phyloP scores from a whole-genome alignment of 192 early-diverging fungal species.

The Hyaloraphidium curvatum region DNA sequence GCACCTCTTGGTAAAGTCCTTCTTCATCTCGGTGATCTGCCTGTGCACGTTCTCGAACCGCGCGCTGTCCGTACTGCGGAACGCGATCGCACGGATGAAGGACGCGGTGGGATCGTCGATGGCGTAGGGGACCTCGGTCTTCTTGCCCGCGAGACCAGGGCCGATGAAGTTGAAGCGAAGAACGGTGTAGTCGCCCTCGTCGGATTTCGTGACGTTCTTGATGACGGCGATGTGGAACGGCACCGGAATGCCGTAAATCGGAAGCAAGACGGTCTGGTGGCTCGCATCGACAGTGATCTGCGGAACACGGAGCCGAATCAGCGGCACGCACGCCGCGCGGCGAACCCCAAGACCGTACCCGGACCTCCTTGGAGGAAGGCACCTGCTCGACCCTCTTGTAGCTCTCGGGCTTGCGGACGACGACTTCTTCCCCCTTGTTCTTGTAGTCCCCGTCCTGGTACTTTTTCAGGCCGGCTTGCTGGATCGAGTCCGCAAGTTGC shows the following conservation, averaged over 20 bases:
- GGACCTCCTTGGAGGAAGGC: constrained; percentile 42
- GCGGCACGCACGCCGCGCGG: neutral
- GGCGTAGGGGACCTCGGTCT: constrained; percentile 58
- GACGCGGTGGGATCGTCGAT: constrained; percentile 73
- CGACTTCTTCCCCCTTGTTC: constrained; percentile 38
- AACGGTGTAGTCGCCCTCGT: constrained; percentile 78
- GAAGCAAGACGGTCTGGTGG: constrained; percentile 73
- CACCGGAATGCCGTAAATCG: constrained; percentile 87
- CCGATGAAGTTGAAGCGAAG: constrained; percentile 90
- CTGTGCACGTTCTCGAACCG: constrained; percentile 70
- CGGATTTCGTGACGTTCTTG: constrained; percentile 82
- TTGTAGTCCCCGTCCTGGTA: constrained; percentile 43
- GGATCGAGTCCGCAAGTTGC: constrained; percentile 50
- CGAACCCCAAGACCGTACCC: neutral
- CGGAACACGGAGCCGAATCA: neutral
- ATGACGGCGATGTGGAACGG: constrained; percentile 96
- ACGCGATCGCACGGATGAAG: constrained; percentile 83
- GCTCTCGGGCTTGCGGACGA: constrained; percentile 82
- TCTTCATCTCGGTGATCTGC: constrained; percentile 80
- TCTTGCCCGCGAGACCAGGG: constrained; percentile 76
- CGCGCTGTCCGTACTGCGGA: constrained; percentile 63
- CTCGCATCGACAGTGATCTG: constrained; percentile 79
- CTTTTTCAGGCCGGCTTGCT: constrained; percentile 56
- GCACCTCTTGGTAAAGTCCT: constrained; percentile 63
- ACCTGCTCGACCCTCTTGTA: constrained; percentile 78